Evolutionary conservation across 768 basidiomycete species (phyloP).

Genomic region (Mycena belliarum): DNA sequence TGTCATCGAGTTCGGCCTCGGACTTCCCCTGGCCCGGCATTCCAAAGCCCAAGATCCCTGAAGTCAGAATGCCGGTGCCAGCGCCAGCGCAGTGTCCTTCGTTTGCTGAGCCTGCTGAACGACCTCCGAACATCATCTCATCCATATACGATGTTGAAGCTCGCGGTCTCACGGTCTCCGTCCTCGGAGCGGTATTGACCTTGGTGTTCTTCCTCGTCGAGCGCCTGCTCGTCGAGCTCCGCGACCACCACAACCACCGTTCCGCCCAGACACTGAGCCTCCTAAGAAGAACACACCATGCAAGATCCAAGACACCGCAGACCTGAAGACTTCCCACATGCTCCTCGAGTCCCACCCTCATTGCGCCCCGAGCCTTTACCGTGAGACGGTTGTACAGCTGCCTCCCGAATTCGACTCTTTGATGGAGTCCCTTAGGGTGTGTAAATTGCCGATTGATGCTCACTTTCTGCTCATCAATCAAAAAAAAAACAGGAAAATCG

Average conservation of each 20-base stretch:
- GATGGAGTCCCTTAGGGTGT: constrained; percentile 66
- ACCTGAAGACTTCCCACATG: neutral
- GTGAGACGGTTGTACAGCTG: constrained; percentile 59
- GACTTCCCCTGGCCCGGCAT: too few species aligned
- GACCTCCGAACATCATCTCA: constrained; percentile 54
- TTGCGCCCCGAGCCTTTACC: neutral
- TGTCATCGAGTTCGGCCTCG: neutral
- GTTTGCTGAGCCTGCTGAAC: constrained; percentile 47
- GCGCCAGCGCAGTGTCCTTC: constrained; percentile 51
- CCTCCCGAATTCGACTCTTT: constrained; percentile 68
- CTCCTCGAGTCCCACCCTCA: neutral
- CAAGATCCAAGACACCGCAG: neutral
- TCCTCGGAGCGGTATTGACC: constrained; percentile 13
- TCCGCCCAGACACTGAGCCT: neutral
- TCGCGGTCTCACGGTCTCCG: constrained; percentile 16
- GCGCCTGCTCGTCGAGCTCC: too few species aligned
- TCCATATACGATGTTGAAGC: constrained; percentile 46
- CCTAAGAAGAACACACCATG: neutral
- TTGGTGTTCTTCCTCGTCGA: neutral
- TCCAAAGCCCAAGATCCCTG: constrained; percentile 11
- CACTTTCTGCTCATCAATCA: constrained; percentile 8
- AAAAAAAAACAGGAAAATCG: constrained; percentile 71
- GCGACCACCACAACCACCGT: neutral
- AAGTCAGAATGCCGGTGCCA: constrained; percentile 42
- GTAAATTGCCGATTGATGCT: constrained; percentile 19